A percentile compares a stretch with the other conserved stretches of the same genome.
Evolutionary conservation across 2,329 filamentous ascomycete genomes (phyloP).

Genomic region (Epicoccum nigrum): DNA sequence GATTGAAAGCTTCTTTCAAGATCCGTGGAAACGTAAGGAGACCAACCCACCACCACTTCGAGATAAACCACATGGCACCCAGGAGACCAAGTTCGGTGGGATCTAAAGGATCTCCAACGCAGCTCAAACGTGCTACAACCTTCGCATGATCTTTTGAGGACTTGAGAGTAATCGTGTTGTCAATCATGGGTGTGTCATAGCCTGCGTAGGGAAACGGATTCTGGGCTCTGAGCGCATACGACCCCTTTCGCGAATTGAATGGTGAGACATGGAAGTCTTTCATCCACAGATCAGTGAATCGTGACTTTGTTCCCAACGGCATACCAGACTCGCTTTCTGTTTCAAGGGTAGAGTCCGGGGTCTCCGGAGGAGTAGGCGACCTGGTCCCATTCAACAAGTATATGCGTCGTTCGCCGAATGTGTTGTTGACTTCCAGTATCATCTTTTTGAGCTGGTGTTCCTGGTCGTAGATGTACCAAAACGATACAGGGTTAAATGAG

Average conservation of each 20-base stretch:
- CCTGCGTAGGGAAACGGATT: conserved; percentile 50
- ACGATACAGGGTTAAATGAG: conserved; percentile 76
- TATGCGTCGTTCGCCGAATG: conserved; percentile 73
- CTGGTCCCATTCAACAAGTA: conserved; percentile 61
- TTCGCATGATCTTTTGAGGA: conserved; percentile 67
- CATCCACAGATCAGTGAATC: conserved; percentile 61
- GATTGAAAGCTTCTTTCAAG: conserved; percentile 62
- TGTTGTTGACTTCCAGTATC: conserved; percentile 78
- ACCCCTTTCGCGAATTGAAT: conserved; percentile 66
- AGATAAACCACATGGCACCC: conserved; percentile 57
- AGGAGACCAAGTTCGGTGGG: conserved; percentile 53
- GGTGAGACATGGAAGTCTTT: conserved; percentile 81
- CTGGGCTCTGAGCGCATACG: conserved; percentile 54
- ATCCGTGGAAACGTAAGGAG: conserved; percentile 71
- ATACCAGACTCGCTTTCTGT: conserved; percentile 12
- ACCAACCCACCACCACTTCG: conserved; percentile 70
- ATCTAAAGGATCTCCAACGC: conserved; percentile 58
- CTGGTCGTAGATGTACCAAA: conserved; percentile 76
- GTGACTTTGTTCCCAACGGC: conserved; percentile 17
- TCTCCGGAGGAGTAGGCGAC: conserved; percentile 36
- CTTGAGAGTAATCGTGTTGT: conserved; percentile 65
- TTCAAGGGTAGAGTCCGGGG: conserved; percentile 17
- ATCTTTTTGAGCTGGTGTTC: conserved; percentile 66
- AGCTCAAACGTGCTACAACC: conserved; percentile 66
- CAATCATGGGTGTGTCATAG: conserved; percentile 51